These are phyloP conservation scores for Telopea speciosissima DNA, from an alignment of 177 flowering plant species.

Conservation along the genomic window DNA sequence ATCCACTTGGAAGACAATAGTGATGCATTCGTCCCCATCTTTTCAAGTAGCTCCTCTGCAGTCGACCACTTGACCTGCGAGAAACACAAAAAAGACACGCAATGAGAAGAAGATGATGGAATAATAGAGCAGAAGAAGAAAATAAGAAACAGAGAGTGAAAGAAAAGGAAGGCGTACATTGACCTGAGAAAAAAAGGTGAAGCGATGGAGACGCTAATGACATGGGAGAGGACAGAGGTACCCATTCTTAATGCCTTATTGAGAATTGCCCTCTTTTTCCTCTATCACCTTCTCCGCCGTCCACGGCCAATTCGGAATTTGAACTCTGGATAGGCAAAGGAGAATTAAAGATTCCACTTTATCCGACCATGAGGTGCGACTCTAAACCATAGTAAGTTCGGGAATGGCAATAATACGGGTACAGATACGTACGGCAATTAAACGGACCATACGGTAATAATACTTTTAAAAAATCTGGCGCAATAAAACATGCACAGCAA, in stretches of 20 bases:
- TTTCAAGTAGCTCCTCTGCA: constrained; percentile 7
- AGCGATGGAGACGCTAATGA: constrained; percentile 33
- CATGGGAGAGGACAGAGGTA: constrained; percentile 40
- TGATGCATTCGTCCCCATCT: not conserved
- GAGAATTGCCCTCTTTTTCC: not conserved
- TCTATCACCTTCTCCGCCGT: no score
- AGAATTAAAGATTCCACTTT: no score
- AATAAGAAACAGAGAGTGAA: not conserved
- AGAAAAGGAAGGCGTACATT: constrained; percentile 17
- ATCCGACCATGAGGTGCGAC: no score
- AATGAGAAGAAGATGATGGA: not conserved
- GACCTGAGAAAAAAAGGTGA: constrained; percentile 35
- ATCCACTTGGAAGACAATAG: not conserved
- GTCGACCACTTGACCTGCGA: constrained; percentile 17
- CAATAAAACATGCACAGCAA: no score
- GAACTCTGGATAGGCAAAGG: no score
- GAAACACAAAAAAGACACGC: not conserved
- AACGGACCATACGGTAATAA: no score
- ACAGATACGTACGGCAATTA: no score
- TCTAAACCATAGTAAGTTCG: no score
- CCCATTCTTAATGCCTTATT: constrained; percentile 25
- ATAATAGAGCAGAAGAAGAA: not conserved
- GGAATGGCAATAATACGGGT: no score
- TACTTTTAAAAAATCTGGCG: no score
- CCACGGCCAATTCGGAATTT: no score